Evolutionary conservation across 192 early-diverging fungal species (phyloP).

Genomic region (Mortierella alpina): DNA sequence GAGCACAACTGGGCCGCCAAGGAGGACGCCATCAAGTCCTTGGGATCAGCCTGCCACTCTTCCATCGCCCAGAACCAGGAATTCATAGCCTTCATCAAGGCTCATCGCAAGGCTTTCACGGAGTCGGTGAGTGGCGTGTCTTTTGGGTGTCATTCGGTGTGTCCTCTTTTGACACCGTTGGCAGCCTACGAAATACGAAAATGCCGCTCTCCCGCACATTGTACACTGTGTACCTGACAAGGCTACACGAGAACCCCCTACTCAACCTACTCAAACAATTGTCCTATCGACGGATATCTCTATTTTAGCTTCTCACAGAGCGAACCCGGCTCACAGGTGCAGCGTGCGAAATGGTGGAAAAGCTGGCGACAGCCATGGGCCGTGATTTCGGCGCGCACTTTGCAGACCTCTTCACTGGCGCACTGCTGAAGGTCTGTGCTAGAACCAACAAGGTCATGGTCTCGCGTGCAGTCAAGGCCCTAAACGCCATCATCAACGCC

Average conservation of each 20-base stretch:
- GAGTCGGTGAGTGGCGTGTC: constrained; percentile 27
- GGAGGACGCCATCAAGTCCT: constrained; percentile 38
- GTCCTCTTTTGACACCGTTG: neutral
- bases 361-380: constrained; percentile 68
- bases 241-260: neutral
- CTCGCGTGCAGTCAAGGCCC: constrained; percentile 66
- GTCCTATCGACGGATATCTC: neutral
- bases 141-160: neutral
- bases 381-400: constrained; percentile 68
- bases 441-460: constrained; percentile 85
- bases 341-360: constrained; percentile 72
- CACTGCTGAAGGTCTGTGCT: constrained; percentile 71
- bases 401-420: constrained; percentile 68
- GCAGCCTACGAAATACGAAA: neutral
- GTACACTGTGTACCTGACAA: too few relatives aligned
- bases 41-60: constrained; percentile 38
- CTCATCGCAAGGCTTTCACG: constrained; percentile 35
- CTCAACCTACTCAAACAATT: constrained; percentile 6
- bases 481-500: constrained; percentile 72
- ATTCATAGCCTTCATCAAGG: constrained; percentile 43
- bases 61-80: constrained; percentile 38
- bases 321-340: constrained; percentile 80
- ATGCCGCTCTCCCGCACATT: too few relatives aligned
- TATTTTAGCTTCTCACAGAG: constrained; percentile 73
- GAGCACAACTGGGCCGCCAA: constrained; percentile 54